These are phyloP conservation scores for Mycocentrospora acerina DNA, from an alignment of 2,329 filamentous ascomycete species.

Conservation along the genomic window DNA sequence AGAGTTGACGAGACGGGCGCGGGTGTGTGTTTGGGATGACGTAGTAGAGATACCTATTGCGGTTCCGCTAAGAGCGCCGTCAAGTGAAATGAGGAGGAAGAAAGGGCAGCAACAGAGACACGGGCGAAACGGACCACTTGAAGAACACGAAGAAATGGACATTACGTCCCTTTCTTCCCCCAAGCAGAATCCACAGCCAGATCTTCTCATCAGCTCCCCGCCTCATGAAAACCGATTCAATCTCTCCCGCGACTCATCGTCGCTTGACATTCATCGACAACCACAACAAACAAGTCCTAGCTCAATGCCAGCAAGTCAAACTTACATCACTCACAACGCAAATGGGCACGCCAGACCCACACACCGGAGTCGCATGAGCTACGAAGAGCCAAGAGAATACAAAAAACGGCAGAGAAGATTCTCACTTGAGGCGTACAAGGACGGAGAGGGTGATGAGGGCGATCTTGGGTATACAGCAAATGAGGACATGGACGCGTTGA, in stretches of 20 bases:
- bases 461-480: slow-evolving; percentile 94
- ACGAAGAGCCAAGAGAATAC: slow-evolving; percentile 40
- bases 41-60: slow-evolving; percentile 94
- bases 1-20: slow-evolving; percentile 83
- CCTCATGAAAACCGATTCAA: slow-evolving; percentile 51
- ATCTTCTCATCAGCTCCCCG: slow-evolving; percentile 69
- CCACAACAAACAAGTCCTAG: too few species aligned
- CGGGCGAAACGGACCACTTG: slow-evolving; percentile 20
- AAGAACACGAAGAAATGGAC: slow-evolving; percentile 83
- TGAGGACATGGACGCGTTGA: slow-evolving; percentile 87
- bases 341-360: slow-evolving; percentile 24
- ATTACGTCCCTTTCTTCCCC: slow-evolving; percentile 70
- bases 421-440: slow-evolving; percentile 46
- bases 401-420: slow-evolving; percentile 45
- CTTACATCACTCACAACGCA: slow-evolving; percentile 1
- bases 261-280: slow-evolving; percentile 39
- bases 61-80: slow-evolving; percentile 82
- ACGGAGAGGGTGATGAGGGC: slow-evolving; percentile 67
- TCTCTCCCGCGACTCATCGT: slow-evolving; percentile 48
- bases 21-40: slow-evolving; percentile 98
- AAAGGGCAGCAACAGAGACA: slow-evolving; percentile 42
- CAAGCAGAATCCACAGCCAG: slow-evolving; percentile 53
- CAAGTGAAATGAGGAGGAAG: slow-evolving; percentile 77
- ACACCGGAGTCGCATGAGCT: slow-evolving; percentile 44
- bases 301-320: slow-evolving; percentile 8